These are phyloP conservation scores for Penicillium antarcticum DNA, from an alignment of 495 filamentous ascomycete species.

Conservation along the genomic window DNA sequence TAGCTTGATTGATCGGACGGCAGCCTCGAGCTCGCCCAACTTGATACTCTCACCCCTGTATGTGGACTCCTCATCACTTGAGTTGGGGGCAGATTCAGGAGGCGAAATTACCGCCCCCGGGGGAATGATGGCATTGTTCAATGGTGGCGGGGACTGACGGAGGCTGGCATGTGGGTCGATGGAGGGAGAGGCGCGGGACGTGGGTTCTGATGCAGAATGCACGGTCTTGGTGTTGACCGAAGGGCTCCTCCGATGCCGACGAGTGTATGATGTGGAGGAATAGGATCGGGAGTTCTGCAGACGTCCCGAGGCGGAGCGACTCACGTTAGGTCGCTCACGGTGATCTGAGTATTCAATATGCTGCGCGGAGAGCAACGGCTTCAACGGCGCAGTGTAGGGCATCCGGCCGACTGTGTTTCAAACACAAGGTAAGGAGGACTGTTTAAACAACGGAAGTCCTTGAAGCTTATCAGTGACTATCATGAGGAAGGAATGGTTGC, in stretches of 20 bases:
- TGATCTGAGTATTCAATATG: constrained; percentile 58
- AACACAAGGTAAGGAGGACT: constrained; percentile 28
- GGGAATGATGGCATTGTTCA: constrained; percentile 69
- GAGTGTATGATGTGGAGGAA: constrained; percentile 72
- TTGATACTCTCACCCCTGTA: constrained; percentile 56
- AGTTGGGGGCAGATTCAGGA: constrained; percentile 73
- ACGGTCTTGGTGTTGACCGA: constrained; percentile 43
- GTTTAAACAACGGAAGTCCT: constrained; percentile 4
- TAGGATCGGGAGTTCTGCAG: constrained; percentile 67
- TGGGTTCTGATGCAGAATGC: constrained; percentile 28
- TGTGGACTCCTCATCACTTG: constrained; percentile 77
- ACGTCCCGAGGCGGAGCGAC: constrained; percentile 36
- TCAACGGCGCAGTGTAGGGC: constrained; percentile 91
- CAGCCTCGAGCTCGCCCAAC: constrained; percentile 76
- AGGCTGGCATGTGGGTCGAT: constrained; percentile 56
- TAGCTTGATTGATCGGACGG: constrained; percentile 74
- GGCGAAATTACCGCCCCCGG: constrained; percentile 81
- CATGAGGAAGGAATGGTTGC: constrained; percentile 13
- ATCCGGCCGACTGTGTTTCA: constrained; percentile 57
- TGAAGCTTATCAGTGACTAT: constrained; percentile 2
- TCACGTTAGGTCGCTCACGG: constrained; percentile 34
- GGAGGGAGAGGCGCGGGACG: constrained; percentile 41
- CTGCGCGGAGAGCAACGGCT: constrained; percentile 72
- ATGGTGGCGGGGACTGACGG: constrained; percentile 75
- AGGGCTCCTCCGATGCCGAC: constrained; percentile 63